These are phyloP conservation scores for Cyathus striatus DNA, from an alignment of 768 basidiomycete genomes.

Conservation along the genomic window DNA sequence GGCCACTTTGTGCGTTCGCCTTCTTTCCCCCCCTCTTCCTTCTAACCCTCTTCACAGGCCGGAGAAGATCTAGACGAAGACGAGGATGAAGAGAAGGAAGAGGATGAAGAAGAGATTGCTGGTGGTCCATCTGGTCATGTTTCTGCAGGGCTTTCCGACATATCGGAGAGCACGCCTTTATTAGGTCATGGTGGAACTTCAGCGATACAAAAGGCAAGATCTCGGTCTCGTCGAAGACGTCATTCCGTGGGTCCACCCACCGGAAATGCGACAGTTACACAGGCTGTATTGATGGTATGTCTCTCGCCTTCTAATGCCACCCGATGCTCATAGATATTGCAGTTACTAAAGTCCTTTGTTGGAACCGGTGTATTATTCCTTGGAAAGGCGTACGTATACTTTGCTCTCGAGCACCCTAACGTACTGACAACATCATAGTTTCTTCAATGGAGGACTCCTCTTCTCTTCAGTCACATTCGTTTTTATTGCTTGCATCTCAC, in stretches of 20 bases:
- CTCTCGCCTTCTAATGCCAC: slow-evolving; percentile 1
- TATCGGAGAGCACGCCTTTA: slow-evolving; percentile 54
- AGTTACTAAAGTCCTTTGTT: slow-evolving; percentile 91
- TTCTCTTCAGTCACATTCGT: slow-evolving; percentile 80
- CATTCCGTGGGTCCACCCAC: slow-evolving; percentile 55
- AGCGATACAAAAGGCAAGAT: slow-evolving; percentile 22
- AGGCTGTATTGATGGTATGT: slow-evolving; percentile 89
- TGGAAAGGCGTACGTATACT: slow-evolving; percentile 73
- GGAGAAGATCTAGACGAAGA: slow-evolving; percentile 88
- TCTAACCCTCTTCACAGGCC: slow-evolving; percentile 43
- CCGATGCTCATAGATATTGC: slow-evolving; percentile 2
- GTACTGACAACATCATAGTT: slow-evolving; percentile 41
- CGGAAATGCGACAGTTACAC: slow-evolving; percentile 86
- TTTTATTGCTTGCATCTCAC: slow-evolving; percentile 78
- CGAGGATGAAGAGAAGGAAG: slow-evolving; percentile 78
- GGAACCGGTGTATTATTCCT: slow-evolving; percentile 96
- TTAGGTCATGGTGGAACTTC: slow-evolving; percentile 27
- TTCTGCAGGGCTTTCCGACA: slow-evolving; percentile 15
- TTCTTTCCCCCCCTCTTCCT: not conserved
- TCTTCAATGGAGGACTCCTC: slow-evolving; percentile 91
- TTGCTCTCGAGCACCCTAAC: slow-evolving; percentile 2
- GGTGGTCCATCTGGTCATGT: slow-evolving; percentile 10
- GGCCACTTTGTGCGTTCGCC: slow-evolving; percentile 83
- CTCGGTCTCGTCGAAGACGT: slow-evolving; percentile 49
- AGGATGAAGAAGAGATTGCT: slow-evolving; percentile 51